These are phyloP conservation scores for Globisporangium nodosum DNA, from an alignment of 352 stramenopile species.

Conservation along the genomic window DNA sequence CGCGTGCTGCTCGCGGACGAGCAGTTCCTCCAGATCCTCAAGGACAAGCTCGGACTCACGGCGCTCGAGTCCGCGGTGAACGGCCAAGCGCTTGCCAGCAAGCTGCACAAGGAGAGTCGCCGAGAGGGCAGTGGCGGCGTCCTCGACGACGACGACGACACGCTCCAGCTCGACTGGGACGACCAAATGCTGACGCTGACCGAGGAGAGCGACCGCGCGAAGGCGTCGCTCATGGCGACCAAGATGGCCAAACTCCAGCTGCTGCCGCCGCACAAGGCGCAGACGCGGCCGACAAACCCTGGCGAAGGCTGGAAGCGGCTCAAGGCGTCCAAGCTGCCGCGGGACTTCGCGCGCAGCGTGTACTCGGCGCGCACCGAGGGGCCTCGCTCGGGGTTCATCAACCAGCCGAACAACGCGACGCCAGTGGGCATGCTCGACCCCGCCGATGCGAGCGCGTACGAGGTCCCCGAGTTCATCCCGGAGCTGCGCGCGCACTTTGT, in stretches of 20 bases:
- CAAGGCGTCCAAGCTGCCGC: slow-evolving; percentile 43
- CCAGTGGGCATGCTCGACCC: slow-evolving; percentile 70
- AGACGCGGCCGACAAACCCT: slow-evolving; percentile 15
- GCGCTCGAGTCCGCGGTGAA: slow-evolving; percentile 7
- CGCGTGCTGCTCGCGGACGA: slow-evolving; percentile 47
- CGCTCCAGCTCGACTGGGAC: slow-evolving; percentile 33
- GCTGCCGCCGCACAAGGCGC: slow-evolving; percentile 12
- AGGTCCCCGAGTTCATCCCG: slow-evolving; percentile 50
- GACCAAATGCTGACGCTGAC: slow-evolving; percentile 36
- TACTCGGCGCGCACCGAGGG: slow-evolving; percentile 50
- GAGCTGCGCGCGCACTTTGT: slow-evolving; percentile 59
- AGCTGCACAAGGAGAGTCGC: slow-evolving; percentile 2
- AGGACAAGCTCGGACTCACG: slow-evolving; percentile 51
- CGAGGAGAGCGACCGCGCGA: slow-evolving; percentile 46
- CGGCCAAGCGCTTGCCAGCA: slow-evolving; percentile 1
- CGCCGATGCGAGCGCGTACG: slow-evolving; percentile 49
- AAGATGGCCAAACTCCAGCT: slow-evolving; percentile 65
- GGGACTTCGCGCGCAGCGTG: slow-evolving; percentile 55
- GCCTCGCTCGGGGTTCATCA: slow-evolving; percentile 55
- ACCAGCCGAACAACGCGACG: slow-evolving; percentile 56
- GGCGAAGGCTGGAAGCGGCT: slow-evolving; percentile 77
- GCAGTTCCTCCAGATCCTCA: slow-evolving; percentile 50
- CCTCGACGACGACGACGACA: slow-evolving; percentile 9
- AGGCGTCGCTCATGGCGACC: slow-evolving; percentile 37
- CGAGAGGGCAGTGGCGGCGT: background rate